Conservation (phyloP, 306 rosid species). For the Prunus salicina region DNA sequence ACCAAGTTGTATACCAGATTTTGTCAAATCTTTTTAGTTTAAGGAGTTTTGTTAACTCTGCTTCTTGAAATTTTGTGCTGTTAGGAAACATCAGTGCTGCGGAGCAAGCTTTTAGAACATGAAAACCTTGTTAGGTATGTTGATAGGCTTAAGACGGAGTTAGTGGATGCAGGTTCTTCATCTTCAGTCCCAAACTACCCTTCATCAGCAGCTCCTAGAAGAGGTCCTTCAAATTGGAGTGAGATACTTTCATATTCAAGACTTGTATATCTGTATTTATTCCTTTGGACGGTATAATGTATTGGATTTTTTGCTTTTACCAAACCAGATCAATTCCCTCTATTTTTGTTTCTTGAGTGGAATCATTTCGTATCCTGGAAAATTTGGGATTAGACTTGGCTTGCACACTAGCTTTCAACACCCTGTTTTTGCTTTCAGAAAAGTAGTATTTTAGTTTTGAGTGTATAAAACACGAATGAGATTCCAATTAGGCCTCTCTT, state of each 20-base stretch:
- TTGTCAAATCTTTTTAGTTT: background rate
- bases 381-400: background rate
- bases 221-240: conserved; percentile 63
- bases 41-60: conserved; percentile 11
- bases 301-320: background rate
- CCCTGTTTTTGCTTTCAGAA: background rate
- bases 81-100: conserved; percentile 78
- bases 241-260: conserved; percentile 33
- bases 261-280: background rate
- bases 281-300: background rate
- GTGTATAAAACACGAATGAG: background rate
- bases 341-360: background rate
- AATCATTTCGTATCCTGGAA: background rate
- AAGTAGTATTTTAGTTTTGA: background rate
- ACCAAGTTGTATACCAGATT: background rate
- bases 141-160: conserved; percentile 48
- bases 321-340: background rate
- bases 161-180: conserved; percentile 47
- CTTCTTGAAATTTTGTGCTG: conserved; percentile 30
- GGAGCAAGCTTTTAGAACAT: conserved; percentile 66
- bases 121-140: conserved; percentile 71
- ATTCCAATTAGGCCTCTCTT: background rate
- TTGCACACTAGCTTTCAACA: background rate
- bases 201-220: conserved; percentile 57
- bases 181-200: conserved; percentile 46